These are phyloP conservation scores for Gloeopeniophorella convolvens DNA, from an alignment of 768 basidiomycete genomes.

Conservation along the genomic window DNA sequence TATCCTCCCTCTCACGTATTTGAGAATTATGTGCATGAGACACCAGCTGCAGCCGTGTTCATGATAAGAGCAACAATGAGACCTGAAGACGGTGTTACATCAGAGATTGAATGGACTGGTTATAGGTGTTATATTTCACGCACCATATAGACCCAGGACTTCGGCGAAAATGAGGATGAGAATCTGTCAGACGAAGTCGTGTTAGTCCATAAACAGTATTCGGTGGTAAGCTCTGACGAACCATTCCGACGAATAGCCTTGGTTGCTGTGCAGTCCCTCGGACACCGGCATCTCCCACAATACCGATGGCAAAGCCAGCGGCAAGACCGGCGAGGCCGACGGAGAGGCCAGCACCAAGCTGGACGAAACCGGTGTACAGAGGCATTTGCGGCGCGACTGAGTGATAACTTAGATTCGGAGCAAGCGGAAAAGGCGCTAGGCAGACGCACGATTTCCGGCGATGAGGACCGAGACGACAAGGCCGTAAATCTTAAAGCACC, in stretches of 20 bases:
- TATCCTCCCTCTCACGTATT: background rate
- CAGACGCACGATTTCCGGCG: slow-evolving; percentile 70
- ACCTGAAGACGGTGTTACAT: slow-evolving; percentile 21
- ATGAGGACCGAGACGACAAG: slow-evolving; percentile 98
- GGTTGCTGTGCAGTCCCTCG: slow-evolving; percentile 97
- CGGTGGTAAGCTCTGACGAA: slow-evolving; percentile 22
- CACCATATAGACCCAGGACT: slow-evolving; percentile 86
- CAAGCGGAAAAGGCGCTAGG: slow-evolving; percentile 18
- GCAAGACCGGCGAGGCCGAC: slow-evolving; percentile 94
- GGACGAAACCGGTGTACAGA: slow-evolving; percentile 87
- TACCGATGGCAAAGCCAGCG: slow-evolving; percentile 96
- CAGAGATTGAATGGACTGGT: background rate
- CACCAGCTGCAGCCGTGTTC: slow-evolving; percentile 30
- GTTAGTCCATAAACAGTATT: background rate
- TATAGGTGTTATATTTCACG: background rate
- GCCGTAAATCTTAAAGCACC: slow-evolving; percentile 84
- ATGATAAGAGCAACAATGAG: slow-evolving; percentile 49
- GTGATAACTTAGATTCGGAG: background rate
- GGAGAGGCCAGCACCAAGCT: slow-evolving; percentile 89
- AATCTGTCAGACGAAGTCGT: slow-evolving; percentile 5
- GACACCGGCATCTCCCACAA: slow-evolving; percentile 98
- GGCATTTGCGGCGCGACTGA: slow-evolving; percentile 28
- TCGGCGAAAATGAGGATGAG: slow-evolving; percentile 98
- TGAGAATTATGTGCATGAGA: slow-evolving; percentile 7
- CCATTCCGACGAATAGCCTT: slow-evolving; percentile 91